These are phyloP conservation scores for Afroboletus lepidellus DNA, from an alignment of 1,284 basidiomycete genomes.

Conservation along the genomic window DNA sequence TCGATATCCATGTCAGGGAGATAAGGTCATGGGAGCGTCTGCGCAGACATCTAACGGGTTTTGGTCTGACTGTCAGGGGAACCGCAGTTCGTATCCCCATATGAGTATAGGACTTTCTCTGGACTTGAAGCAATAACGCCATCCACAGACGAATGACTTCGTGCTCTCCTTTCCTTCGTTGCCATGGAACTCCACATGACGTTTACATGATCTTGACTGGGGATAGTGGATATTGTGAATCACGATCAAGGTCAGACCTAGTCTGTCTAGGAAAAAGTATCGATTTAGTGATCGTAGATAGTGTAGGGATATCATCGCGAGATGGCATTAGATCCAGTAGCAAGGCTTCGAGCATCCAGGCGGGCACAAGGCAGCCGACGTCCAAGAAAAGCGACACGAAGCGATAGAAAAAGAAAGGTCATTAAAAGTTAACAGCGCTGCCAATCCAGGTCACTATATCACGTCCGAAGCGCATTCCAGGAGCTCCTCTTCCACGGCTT, in stretches of 20 bases:
- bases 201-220: neutral
- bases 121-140: neutral
- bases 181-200: neutral
- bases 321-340: constrained; percentile 17
- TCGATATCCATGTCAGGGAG: neutral
- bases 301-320: constrained; percentile 32
- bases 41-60: neutral
- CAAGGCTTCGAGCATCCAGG: constrained; percentile 6
- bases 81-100: constrained; percentile 1
- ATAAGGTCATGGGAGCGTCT: neutral
- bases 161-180: neutral
- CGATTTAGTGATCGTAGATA: constrained; percentile 21
- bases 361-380: neutral
- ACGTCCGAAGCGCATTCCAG: constrained; percentile 17
- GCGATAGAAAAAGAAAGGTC: constrained; percentile 3
- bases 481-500: constrained; percentile 72
- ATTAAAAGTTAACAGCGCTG: constrained; percentile 1
- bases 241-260: neutral
- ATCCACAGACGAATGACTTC: neutral
- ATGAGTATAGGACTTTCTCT: neutral
- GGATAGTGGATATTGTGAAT: neutral
- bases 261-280: constrained; percentile 1
- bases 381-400: constrained; percentile 14
- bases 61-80: neutral
- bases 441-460: constrained; percentile 10